Base-by-base conservation (phyloP, 2,329 filamentous ascomycete species). In the Juglanconis juglandina region DNA sequence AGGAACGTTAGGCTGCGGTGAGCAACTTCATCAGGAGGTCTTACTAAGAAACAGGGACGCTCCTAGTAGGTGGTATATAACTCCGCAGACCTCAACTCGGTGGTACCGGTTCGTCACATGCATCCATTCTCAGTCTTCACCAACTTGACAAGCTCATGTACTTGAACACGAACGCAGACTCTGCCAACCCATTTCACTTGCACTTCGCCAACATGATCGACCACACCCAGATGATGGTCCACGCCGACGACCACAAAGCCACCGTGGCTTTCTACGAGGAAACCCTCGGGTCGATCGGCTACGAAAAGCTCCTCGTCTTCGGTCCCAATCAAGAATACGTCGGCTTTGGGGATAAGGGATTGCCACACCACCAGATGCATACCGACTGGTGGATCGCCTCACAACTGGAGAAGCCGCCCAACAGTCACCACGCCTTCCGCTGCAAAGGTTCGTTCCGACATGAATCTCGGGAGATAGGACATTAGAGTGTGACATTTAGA, bases 241-340 rank as follows among this genome's bases (percentile, higher is more conserved):
- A 73, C 53, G 62, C 67, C 53, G 66, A 64, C 47, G 65, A 68
- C 41, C 67, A 71, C 67, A 59, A 68, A 56, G 63, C 69, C 32
- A 59, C 66, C 46, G 65, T 76, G 2, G 64, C 63, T 7, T 72
- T 74, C 60, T 77, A 77, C 66, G 65, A 70, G 39, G 66, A 66
- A 8, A 72, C 70, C 34, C 72, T 77, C 24, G 68, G 68, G 39
- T 70, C 74, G 2, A 68, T 77, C 35, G 73, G 73, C 47, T 76
- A 77, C 68, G 66, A 66, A 37, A 66, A 71, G 39, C 63, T 66
- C 11, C 32, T 69, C 6, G 59, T 68, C 42, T 69, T 69, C 49
- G 68, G 60, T 3, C 51, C 68, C 46, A 66, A 72, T 14, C 64
- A 63, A 58, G 51, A 58, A 2, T 66, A 68, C 13, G 68, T 69